Base-by-base conservation (phyloP, 1,139 yeast genomes). In the Saccharomyces pastorianus region DNA sequence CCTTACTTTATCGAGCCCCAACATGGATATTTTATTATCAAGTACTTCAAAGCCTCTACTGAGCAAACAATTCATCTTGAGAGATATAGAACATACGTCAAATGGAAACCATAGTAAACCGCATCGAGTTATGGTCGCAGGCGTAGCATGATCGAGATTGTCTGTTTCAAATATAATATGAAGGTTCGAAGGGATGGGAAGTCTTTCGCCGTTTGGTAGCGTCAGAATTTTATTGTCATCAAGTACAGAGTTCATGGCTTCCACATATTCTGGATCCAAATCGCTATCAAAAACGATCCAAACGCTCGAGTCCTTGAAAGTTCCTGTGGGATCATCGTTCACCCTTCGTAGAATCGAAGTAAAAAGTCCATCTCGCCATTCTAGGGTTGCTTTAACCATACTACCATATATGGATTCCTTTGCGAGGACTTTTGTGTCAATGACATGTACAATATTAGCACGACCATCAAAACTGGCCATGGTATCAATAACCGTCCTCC, bases 261-360 rank as follows among this genome's bases (percentile, higher is more conserved):
- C 99, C 1, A 90, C 90, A 96, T 97, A 93, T 52, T 81, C 83
- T 0, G 99, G 98, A 66, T 93, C 98, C 47, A 93, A 81, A 62
- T 89, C 97, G 48, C 98, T 96, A 70, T 91, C 97, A 66, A 93
- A 88, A 0, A 91, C 78, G 57, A 93, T 79, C 96, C 96, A 90
- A 20, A 83, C 78, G 1, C 78, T 71, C 9, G 52, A n/a, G 56
- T 79, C 82, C 3, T 71, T 63, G 23, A 70, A 67, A 60, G 84
- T 89, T 1, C 88, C 89, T 48, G 86, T 72, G 9, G 79, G 63
- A 60, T 84, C 84, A 6, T 79, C 81, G 8, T 73, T 74, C 1
- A 85, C 77, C 52, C 74, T 77, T 60, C 99, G 74, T 48, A 93
- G 65, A 5, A 86, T 77, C 13, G 80, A 69, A 0, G 96, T 88